Base-by-base conservation (phyloP, 345 rosid species). In the Populus ilicifolia region DNA sequence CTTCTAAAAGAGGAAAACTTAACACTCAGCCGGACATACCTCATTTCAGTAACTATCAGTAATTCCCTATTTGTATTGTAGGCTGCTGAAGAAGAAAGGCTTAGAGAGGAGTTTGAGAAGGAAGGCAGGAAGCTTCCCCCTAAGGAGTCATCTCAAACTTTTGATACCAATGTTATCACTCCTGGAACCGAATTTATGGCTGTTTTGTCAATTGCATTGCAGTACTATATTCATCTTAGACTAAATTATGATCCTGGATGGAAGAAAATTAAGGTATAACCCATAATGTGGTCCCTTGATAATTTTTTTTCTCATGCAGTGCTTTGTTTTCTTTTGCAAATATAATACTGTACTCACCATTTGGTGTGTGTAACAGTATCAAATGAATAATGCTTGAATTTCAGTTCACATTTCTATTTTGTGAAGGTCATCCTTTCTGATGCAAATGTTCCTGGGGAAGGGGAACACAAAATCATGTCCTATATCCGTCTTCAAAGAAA, bases 381-480 rank as follows among this genome's bases (percentile, higher is more conserved):
- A 27, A 48, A 46, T 17, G 44, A 27, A 41, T 65, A 30, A 6
- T 35, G 20, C 36, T 61, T 77, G 50, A 56, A 21, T 12, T 39
- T 82, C 41, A 79, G 80, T 75, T 54, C 80, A 50, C 75, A 56
- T 72, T 80, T 73, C 18, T 69, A 4, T 66, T 67, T 85, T 78
- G 46, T 91, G 80, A 85, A 96, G 99, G 98, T 96, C 77, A 89
- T 96, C 52, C 95, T 94, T 62, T 96, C 98, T 25, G 98, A 96
- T 91, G 97, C 98, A 70, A 96, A 94, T 89, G 97, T 92, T 86
- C 99, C 99, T 62, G 98, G 99, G 68, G 98, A 96, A 86, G 99
- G 99, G 79, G 99, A 96, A 79, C 99, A 94, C 85, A 94, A 96
- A 84, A 83, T 94, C 78, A 92, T 96, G 90, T 94, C 97, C 3